Conservation (phyloP, 1,139 yeast species). For the Yamadazyma pseudoaaseri region DNA sequence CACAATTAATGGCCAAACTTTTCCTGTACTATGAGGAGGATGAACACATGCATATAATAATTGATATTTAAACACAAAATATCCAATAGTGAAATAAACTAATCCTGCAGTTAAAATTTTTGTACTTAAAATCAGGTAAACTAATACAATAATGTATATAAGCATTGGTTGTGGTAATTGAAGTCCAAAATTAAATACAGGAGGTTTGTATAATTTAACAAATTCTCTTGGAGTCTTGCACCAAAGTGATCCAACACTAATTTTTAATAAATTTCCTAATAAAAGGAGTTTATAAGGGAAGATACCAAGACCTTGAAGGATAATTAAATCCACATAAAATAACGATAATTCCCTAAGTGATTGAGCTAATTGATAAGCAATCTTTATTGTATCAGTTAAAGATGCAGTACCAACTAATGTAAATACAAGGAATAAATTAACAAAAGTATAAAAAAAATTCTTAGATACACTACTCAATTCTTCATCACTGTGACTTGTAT, state of each 20-base stretch:
- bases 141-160: conserved; percentile 58
- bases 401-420: conserved; percentile 79
- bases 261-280: conserved; percentile 59
- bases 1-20: conserved; percentile 67
- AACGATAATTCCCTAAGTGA: conserved; percentile 68
- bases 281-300: conserved; percentile 73
- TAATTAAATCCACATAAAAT: conserved; percentile 55
- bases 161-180: conserved; percentile 65
- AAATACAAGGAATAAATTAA: conserved; percentile 80
- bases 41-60: conserved; percentile 65
- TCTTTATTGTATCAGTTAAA: conserved; percentile 65
- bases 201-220: conserved; percentile 49
- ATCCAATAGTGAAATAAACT: conserved; percentile 60
- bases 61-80: conserved; percentile 65
- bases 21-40: conserved; percentile 70
- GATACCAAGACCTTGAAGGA: conserved; percentile 82
- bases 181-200: conserved; percentile 63
- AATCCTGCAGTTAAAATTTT: conserved; percentile 65
- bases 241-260: conserved; percentile 54
- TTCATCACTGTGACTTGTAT: conserved; percentile 75
- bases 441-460: conserved; percentile 81
- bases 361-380: conserved; percentile 75
- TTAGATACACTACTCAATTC: conserved; percentile 77
- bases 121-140: conserved; percentile 64
- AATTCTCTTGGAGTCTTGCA: conserved; percentile 62